Conservation (phyloP, 108 stramenopile species). For the Pseudonitzschia multistriata region DNA sequence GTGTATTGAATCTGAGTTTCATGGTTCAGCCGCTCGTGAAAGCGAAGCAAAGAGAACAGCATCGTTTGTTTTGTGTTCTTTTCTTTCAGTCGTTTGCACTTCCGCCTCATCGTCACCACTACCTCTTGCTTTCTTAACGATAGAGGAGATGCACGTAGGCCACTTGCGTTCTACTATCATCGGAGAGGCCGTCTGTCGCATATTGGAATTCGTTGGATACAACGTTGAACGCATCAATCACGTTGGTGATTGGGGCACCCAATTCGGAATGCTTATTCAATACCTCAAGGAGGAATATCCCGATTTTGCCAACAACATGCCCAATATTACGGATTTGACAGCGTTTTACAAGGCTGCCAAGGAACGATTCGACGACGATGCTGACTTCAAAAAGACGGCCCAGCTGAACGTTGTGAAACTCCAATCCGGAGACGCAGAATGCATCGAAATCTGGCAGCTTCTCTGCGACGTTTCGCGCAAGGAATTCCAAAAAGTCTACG, state of each 20-base stretch:
- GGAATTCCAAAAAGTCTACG: constrained; percentile 98
- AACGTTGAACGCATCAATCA: constrained; percentile 93
- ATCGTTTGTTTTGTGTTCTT: background rate
- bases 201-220: constrained; percentile 92
- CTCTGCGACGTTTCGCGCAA: constrained; percentile 90
- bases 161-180: constrained; percentile 98
- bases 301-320: constrained; percentile 43
- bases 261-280: constrained; percentile 99
- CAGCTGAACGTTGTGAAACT: constrained; percentile 94
- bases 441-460: constrained; percentile 89
- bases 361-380: constrained; percentile 86
- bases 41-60: background rate
- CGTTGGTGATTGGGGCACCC: constrained; percentile 99
- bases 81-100: background rate
- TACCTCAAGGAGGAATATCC: constrained; percentile 96
- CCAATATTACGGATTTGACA: constrained; percentile 94
- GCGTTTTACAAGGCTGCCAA: constrained; percentile 98
- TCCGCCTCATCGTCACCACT: background rate
- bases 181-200: constrained; percentile 94
- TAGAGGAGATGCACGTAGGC: constrained; percentile 99
- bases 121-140: too few relatives aligned
- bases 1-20: too few relatives aligned
- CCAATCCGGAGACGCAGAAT: constrained; percentile 93
- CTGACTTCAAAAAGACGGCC: constrained; percentile 92
- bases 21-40: too few relatives aligned